Evolutionary conservation across 108 stramenopile genomes (phyloP).

Genomic region (Discostella pseudostelligera): DNA sequence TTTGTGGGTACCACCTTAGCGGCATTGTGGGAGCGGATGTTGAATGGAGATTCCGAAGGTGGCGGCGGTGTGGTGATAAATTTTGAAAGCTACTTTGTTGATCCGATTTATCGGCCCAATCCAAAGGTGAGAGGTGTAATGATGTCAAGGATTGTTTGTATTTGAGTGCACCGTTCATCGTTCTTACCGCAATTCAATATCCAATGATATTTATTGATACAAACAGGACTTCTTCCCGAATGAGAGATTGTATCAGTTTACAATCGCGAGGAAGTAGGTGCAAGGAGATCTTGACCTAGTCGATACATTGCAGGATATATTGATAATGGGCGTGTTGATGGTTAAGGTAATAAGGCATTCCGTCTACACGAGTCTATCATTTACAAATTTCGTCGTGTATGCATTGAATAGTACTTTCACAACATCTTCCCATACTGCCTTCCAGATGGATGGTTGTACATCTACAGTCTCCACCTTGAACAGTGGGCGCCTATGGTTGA

Average conservation of each 20-base stretch:
- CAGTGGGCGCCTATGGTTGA: conserved; percentile 59
- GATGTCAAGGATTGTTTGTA: neutral
- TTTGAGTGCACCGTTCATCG: neutral
- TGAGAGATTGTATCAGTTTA: conserved; percentile 77
- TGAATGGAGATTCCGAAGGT: conserved; percentile 11
- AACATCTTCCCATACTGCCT: conserved; percentile 37
- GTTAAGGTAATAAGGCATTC: too few species aligned
- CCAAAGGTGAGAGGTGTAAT: conserved; percentile 48
- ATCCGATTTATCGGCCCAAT: conserved; percentile 83
- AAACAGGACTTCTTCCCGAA: conserved; percentile 75
- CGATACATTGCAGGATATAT: too few species aligned
- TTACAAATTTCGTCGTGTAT: conserved; percentile 41
- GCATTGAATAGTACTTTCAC: conserved; percentile 32
- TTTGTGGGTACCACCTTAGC: conserved; percentile 73
- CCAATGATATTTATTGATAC: neutral
- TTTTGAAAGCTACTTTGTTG: conserved; percentile 83
- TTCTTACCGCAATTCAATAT: neutral
- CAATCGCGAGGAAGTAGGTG: conserved; percentile 31
- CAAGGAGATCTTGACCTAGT: too few species aligned
- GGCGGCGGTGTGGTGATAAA: conserved; percentile 28
- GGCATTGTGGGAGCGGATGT: conserved; percentile 65
- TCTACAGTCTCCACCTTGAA: conserved; percentile 1
- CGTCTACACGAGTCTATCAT: conserved; percentile 25
- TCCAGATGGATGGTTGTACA: conserved; percentile 18
- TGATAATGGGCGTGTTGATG: too few species aligned